Conservation (phyloP, 495 filamentous ascomycete species). For the Elaphomyces granulatus region DNA sequence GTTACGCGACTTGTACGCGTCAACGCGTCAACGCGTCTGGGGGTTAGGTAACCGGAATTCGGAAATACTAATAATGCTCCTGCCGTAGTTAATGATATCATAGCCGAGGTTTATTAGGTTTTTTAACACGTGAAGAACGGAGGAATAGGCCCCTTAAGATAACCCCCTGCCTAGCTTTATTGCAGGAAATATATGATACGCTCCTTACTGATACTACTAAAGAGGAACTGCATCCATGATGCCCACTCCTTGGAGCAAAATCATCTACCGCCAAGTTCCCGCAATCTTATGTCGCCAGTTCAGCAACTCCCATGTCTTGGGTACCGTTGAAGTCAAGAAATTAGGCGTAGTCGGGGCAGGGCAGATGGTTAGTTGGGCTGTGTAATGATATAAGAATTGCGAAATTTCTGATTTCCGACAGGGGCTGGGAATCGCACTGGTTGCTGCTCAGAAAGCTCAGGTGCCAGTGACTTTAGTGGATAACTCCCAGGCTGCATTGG, state of each 20-base stretch:
- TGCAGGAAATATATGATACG: not conserved
- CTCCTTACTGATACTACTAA: not conserved
- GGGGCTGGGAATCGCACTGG: slow-evolving; percentile 93
- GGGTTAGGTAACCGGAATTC: slow-evolving; percentile 1
- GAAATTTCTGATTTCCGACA: slow-evolving; percentile 24
- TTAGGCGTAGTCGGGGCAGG: slow-evolving; percentile 91
- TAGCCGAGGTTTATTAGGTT: too few relatives aligned
- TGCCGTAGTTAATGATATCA: too few relatives aligned
- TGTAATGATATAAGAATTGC: slow-evolving; percentile 1
- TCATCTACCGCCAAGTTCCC: slow-evolving; percentile 18
- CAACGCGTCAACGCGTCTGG: slow-evolving; percentile 4
- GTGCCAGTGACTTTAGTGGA: slow-evolving; percentile 84
- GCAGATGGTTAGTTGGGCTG: slow-evolving; percentile 60
- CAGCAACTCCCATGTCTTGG: slow-evolving; percentile 28
- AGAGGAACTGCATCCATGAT: slow-evolving; percentile 11
- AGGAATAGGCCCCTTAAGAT: too few relatives aligned
- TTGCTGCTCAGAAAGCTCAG: slow-evolving; percentile 72
- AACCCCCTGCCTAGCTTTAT: too few relatives aligned
- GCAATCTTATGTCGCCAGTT: slow-evolving; percentile 26
- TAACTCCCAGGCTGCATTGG: slow-evolving; percentile 67
- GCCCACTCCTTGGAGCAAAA: slow-evolving; percentile 23
- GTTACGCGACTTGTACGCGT: too few relatives aligned
- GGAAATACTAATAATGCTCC: too few relatives aligned
- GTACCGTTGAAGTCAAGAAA: slow-evolving; percentile 65
- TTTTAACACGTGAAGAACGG: too few relatives aligned